A percentile compares a stretch with the other conserved stretches of the same genome.
phyloP scores from a whole-genome alignment of 176 grass and related monocot species.

The Luzula sylvatica region DNA sequence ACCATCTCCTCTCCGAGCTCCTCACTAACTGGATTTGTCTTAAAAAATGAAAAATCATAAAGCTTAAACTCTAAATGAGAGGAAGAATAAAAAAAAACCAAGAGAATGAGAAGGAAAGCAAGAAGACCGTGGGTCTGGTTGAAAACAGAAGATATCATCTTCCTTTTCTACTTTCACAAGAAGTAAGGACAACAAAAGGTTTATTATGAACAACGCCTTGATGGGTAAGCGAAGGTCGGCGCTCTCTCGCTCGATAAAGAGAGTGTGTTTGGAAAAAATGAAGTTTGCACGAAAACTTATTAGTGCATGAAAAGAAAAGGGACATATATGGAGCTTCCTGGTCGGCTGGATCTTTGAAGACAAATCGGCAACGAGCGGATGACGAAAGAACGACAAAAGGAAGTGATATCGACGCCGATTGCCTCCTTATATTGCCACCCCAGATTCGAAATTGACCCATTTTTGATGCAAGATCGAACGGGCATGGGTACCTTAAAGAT shows the following conservation, averaged over 20 bases:
- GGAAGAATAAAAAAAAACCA: slow-evolving; percentile 19
- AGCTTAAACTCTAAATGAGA: slow-evolving; percentile 14
- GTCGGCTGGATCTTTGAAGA: too few species aligned
- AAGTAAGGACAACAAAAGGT: too few species aligned
- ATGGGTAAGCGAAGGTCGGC: background rate
- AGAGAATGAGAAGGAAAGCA: slow-evolving; percentile 17
- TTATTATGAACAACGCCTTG: slow-evolving; percentile 4
- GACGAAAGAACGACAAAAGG: too few species aligned
- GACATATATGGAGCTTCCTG: too few species aligned
- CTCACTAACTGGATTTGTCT: too few species aligned
- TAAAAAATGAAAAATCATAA: slow-evolving; percentile 4
- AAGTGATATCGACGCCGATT: too few species aligned
- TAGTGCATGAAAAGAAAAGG: background rate
- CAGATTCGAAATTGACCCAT: too few species aligned
- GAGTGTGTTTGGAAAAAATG: background rate
- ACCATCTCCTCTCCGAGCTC: too few species aligned
- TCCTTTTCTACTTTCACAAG: background rate
- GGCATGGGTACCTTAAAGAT: too few species aligned
- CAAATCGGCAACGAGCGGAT: too few species aligned
- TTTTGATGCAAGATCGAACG: too few species aligned
- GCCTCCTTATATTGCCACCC: too few species aligned
- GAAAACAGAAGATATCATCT: slow-evolving; percentile 15
- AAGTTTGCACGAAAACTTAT: background rate
- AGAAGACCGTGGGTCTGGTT: background rate
- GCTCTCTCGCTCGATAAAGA: background rate